These are phyloP conservation scores for Mycena polygramma DNA, from an alignment of 768 basidiomycete species.

Conservation along the genomic window DNA sequence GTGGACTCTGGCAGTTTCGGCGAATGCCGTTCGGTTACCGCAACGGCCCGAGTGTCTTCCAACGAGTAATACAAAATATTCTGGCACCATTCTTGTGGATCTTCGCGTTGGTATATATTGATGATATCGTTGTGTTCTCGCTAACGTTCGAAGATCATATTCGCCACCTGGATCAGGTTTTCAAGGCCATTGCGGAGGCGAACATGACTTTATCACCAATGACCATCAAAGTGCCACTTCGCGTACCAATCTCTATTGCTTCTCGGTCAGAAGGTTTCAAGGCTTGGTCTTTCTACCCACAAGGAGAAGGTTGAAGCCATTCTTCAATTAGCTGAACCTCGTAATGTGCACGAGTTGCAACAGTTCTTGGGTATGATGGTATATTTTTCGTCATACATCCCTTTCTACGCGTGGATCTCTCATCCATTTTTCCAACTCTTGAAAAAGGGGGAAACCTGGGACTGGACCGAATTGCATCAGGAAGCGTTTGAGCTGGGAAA, in stretches of 20 bases:
- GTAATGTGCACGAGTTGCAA: slow-evolving; percentile 45
- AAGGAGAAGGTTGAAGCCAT: slow-evolving; percentile 51
- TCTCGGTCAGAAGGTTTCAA: too few relatives aligned
- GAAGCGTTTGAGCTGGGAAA: too few relatives aligned
- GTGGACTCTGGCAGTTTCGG: slow-evolving; percentile 55
- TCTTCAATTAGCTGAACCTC: slow-evolving; percentile 46
- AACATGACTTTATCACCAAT: slow-evolving; percentile 53
- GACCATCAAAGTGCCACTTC: slow-evolving; percentile 51
- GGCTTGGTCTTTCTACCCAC: slow-evolving; percentile 54
- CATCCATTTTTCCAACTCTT: too few relatives aligned
- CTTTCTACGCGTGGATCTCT: too few relatives aligned
- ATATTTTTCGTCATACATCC: too few relatives aligned
- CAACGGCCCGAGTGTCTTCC: slow-evolving; percentile 55
- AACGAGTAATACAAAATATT: slow-evolving; percentile 54
- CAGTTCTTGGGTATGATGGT: slow-evolving; percentile 48
- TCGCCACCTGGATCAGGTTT: slow-evolving; percentile 45
- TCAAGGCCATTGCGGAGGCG: slow-evolving; percentile 42
- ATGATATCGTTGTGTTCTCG: slow-evolving; percentile 55
- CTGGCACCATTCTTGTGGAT: slow-evolving; percentile 53
- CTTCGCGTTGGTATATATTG: slow-evolving; percentile 55
- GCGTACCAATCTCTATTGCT: slow-evolving; percentile 49
- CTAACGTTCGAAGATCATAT: slow-evolving; percentile 46
- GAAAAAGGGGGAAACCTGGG: too few relatives aligned
- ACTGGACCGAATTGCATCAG: too few relatives aligned
- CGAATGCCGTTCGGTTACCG: slow-evolving; percentile 55